Conservation (phyloP, 2,329 filamentous ascomycete genomes). For the Fusarium mundagurra region DNA sequence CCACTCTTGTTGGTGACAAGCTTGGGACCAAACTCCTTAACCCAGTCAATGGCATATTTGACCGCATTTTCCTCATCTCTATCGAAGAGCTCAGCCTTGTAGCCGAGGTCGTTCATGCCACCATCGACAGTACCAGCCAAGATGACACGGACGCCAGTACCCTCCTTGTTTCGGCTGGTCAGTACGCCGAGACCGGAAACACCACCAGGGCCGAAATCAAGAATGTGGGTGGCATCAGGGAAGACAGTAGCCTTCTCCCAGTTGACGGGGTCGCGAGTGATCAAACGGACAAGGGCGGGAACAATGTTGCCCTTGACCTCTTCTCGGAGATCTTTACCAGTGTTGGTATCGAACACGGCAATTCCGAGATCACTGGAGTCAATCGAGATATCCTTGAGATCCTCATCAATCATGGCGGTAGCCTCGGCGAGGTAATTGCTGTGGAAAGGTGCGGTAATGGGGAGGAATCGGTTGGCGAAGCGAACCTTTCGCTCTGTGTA, state of each 20-base stretch:
- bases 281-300: constrained; percentile 87
- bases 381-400: constrained; percentile 84
- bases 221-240: constrained; percentile 87
- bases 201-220: constrained; percentile 96
- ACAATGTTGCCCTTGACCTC: constrained; percentile 81
- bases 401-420: constrained; percentile 83
- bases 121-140: constrained; percentile 93
- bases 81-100: constrained; percentile 98
- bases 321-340: constrained; percentile 82
- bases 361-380: constrained; percentile 79
- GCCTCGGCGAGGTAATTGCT: constrained; percentile 91
- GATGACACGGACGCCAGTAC: constrained; percentile 95
- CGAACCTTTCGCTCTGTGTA: constrained; percentile 96
- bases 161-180: constrained; percentile 99
- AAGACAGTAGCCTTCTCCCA: constrained; percentile 97
- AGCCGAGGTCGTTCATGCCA: constrained; percentile 89
- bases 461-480: constrained; percentile 96
- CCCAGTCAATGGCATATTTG: constrained; percentile 96
- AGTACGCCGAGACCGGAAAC: constrained; percentile 95
- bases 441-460: constrained; percentile 98
- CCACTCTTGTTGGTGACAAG: constrained; percentile 90
- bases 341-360: constrained; percentile 90
- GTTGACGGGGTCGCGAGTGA: constrained; percentile 91
- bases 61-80: constrained; percentile 94
- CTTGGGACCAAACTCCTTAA: constrained; percentile 94